Base-by-base conservation (phyloP, 257 asterid species). In the Voacanga thouarsii region DNA sequence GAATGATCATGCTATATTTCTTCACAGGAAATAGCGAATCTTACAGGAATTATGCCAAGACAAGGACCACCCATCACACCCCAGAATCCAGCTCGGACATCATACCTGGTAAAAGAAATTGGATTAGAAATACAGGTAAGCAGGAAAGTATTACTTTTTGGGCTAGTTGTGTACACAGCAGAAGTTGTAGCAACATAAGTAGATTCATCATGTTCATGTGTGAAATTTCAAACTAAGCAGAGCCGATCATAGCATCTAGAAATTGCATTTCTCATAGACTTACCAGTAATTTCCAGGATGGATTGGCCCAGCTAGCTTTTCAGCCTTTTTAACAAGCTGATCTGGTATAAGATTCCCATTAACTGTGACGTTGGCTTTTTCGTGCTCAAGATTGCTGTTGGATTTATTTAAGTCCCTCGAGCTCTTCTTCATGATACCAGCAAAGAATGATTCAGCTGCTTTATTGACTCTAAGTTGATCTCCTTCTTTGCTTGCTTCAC, bases 1-100 rank as follows among this genome's bases (percentile, higher is more conserved):
- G 72, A 53, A 68, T 47, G 30, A 64, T 71, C 51, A 75, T 55
- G 14, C 18, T 2, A 55, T 30, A 39, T 57, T 41, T 76, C 18
- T n/a, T 5, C 49, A 53, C 0, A 53, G 8, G 74, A 68, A 68
- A 44, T 53, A 64, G 39, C 9, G 50, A 78, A 70, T 81, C 92
- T 87, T 93, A 95, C 99, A 21, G 99, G 98, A 77, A 95, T 72
- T 74, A 95, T 89, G 86, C 99, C 99, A 43, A 90, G 94, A 80
- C 98, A 93, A 78, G 98, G 96, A 76, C 97, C 93, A 77, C 98
- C 98, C 5, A 89, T 77, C 24, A 84, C 93, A 79, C 99, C 99
- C 99, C 99, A 95, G 83, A 95, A 95, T 81, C 99, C 99, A 76
- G 96, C 99, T 77, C 97, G 90, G 63, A 84, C 89, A 71, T 95